These are phyloP conservation scores for Glycine tomentella DNA, from an alignment of 306 rosid genomes.

Conservation along the genomic window DNA sequence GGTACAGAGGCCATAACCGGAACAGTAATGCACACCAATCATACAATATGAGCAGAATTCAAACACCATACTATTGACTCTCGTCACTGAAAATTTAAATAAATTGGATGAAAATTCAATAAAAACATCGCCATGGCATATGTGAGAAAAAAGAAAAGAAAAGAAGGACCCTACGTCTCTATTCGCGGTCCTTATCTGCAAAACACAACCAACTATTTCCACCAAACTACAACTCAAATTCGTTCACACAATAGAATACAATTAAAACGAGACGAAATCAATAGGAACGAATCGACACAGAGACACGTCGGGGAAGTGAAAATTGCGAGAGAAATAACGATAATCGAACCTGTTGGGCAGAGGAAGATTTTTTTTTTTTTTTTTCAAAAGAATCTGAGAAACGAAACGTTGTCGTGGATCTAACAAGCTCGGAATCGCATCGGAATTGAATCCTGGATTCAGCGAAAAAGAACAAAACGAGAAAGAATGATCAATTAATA, in stretches of 20 bases:
- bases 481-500: conserved; percentile 14
- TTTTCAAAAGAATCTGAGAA: conserved; percentile 42
- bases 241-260: background rate
- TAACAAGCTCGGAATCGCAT: conserved; percentile 67
- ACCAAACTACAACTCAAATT: conserved; percentile 29
- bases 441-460: conserved; percentile 48
- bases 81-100: background rate
- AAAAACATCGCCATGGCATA: conserved; percentile 13
- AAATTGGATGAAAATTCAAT: conserved; percentile 20
- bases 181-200: conserved; percentile 19
- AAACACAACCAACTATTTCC: background rate
- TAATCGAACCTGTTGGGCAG: conserved; percentile 52
- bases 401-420: conserved; percentile 58
- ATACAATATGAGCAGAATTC: background rate
- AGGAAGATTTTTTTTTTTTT: background rate
- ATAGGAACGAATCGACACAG: background rate
- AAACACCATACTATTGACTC: conserved; percentile 14
- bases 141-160: background rate
- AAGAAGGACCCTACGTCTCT: background rate
- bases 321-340: conserved; percentile 6
- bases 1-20: background rate
- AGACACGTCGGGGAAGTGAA: background rate
- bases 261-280: conserved; percentile 22
- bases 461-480: background rate
- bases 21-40: conserved; percentile 26